Conservation (phyloP, 768 basidiomycete species). For the Pleurotus giganteus region DNA sequence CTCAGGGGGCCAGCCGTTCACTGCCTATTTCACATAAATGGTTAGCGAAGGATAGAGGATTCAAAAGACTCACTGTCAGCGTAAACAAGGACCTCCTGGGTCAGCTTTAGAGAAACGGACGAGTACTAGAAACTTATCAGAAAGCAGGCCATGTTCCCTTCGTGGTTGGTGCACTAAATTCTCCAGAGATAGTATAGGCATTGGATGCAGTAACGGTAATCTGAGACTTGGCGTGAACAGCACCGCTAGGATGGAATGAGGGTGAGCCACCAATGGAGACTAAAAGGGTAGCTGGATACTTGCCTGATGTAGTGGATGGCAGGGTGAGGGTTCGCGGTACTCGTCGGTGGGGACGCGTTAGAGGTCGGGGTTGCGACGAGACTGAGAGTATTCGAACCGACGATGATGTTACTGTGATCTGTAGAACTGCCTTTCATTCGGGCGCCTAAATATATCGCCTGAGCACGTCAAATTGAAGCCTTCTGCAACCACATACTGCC, state of each 20-base stretch:
- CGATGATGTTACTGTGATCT: slow-evolving; percentile 36
- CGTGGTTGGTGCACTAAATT: slow-evolving; percentile 40
- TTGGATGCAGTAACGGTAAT: slow-evolving; percentile 37
- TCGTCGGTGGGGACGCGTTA: slow-evolving; percentile 35
- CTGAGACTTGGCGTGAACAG: slow-evolving; percentile 39
- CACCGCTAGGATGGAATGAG: slow-evolving; percentile 23
- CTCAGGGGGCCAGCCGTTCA: slow-evolving; percentile 43
- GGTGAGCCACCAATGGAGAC: not conserved
- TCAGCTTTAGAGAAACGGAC: not conserved
- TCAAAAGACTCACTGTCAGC: slow-evolving; percentile 25
- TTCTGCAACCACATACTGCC: slow-evolving; percentile 29
- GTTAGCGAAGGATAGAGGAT: not conserved
- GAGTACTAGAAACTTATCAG: slow-evolving; percentile 24
- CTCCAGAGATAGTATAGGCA: slow-evolving; percentile 37
- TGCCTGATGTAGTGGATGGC: slow-evolving; percentile 43
- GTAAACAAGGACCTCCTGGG: slow-evolving; percentile 12
- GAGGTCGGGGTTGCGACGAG: slow-evolving; percentile 41
- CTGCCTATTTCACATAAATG: slow-evolving; percentile 23
- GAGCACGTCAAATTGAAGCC: not conserved
- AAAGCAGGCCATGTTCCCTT: slow-evolving; percentile 45
- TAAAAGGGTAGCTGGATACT: not conserved
- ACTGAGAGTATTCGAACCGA: slow-evolving; percentile 35
- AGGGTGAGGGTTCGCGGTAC: slow-evolving; percentile 37
- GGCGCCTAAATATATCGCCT: slow-evolving; percentile 26
- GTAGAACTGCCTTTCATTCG: slow-evolving; percentile 41